phyloP scores from a whole-genome alignment of 1,139 yeast species.

The Lodderomyces theae region DNA sequence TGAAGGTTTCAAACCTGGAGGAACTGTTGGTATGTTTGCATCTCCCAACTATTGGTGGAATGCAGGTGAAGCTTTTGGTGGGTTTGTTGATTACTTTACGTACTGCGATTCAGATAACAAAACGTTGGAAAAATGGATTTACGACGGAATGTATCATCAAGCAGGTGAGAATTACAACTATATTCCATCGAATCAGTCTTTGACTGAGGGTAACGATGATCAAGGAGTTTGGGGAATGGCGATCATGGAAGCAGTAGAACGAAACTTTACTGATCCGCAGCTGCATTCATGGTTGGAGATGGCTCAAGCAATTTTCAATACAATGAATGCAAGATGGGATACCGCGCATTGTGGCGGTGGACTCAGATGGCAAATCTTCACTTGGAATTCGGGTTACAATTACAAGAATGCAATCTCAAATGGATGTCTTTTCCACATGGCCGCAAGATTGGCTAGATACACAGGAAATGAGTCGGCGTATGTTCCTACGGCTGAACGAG shows the following conservation, averaged over 20 bases:
- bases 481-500: slow-evolving; percentile 59
- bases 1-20: slow-evolving; percentile 51
- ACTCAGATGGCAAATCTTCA: slow-evolving; percentile 80
- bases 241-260: slow-evolving; percentile 58
- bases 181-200: slow-evolving; percentile 57
- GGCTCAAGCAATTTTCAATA: slow-evolving; percentile 73
- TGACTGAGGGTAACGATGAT: slow-evolving; percentile 70
- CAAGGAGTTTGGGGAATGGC: slow-evolving; percentile 71
- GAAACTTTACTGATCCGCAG: slow-evolving; percentile 52
- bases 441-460: slow-evolving; percentile 74
- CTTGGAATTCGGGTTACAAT: slow-evolving; percentile 72
- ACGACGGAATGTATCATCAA: slow-evolving; percentile 48
- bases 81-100: slow-evolving; percentile 51
- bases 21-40: slow-evolving; percentile 57
- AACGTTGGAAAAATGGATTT: slow-evolving; percentile 38
- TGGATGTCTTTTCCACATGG: slow-evolving; percentile 73
- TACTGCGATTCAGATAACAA: slow-evolving; percentile 45
- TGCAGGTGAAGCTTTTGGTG: slow-evolving; percentile 68
- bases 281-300: slow-evolving; percentile 64
- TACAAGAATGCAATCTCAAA: slow-evolving; percentile 79
- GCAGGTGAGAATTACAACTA: slow-evolving; percentile 53
- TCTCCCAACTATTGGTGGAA: slow-evolving; percentile 73
- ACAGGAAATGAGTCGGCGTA: slow-evolving; percentile 56
- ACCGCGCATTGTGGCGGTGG: slow-evolving; percentile 65
- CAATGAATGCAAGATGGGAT: slow-evolving; percentile 80